A percentile compares a stretch with the other conserved stretches of the same genome.
These are phyloP conservation scores for Paramecium biaurelia DNA, from an alignment of 73 alveolate species.

Conservation along the genomic window DNA sequence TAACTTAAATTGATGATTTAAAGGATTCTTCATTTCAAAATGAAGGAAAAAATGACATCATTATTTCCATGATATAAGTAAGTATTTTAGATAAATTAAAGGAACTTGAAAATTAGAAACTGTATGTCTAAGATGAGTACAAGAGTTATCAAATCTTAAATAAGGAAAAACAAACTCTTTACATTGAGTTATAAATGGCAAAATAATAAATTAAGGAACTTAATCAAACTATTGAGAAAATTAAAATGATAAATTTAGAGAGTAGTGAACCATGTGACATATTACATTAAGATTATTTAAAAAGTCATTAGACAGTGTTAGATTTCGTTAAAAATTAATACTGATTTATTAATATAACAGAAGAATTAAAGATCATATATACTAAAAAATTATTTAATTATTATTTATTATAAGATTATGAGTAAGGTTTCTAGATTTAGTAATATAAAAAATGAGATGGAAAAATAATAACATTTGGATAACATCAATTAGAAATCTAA, in stretches of 20 bases:
- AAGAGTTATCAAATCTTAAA: background rate
- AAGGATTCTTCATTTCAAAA: background rate
- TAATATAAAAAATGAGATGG: conserved; percentile 4
- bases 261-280: background rate
- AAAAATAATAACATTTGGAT: background rate
- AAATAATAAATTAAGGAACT: background rate
- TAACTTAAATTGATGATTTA: background rate
- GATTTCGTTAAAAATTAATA: background rate
- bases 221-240: background rate
- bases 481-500: conserved; percentile 21
- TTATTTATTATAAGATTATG: background rate
- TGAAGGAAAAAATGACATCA: conserved; percentile 19
- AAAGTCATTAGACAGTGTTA: background rate
- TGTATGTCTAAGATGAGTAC: background rate
- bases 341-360: background rate
- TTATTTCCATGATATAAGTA: background rate
- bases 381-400: background rate
- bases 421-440: background rate
- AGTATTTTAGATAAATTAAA: background rate
- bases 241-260: background rate
- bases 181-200: background rate
- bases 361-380: background rate
- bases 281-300: background rate
- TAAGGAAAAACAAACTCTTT: background rate
- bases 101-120: background rate